Percentiles rank a stretch among this genome's conserved stretches.
Evolutionary conservation across 805 yeast species (phyloP).

Genomic region (Candida tammaniensis): DNA sequence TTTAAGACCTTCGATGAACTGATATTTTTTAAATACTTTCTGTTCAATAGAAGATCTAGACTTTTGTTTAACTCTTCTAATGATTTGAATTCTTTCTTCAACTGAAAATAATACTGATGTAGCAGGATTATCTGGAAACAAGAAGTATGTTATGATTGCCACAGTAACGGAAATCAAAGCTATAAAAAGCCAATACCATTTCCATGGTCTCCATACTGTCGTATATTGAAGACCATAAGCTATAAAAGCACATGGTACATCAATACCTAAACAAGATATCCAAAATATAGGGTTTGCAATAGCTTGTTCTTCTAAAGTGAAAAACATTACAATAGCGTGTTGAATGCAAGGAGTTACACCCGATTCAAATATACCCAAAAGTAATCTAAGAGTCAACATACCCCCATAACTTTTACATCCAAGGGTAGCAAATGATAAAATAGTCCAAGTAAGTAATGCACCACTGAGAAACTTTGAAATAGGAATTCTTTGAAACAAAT

Average conservation of each 20-base stretch:
- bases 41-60: conserved; percentile 36
- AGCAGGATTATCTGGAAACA: conserved; percentile 58
- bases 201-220: conserved; percentile 5
- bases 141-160: conserved; percentile 19
- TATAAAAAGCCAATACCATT: conserved; percentile 30
- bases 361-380: conserved; percentile 26
- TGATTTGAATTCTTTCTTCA: conserved; percentile 52
- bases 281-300: conserved; percentile 54
- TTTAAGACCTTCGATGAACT: conserved; percentile 47
- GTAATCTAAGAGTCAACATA: conserved; percentile 15
- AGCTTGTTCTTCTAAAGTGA: conserved; percentile 45
- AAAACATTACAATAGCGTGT: conserved; percentile 49
- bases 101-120: conserved; percentile 44
- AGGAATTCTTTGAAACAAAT: conserved; percentile 31
- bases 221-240: conserved; percentile 35
- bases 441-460: conserved; percentile 31
- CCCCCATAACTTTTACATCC: conserved; percentile 18
- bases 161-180: conserved; percentile 50
- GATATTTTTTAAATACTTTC: conserved; percentile 44
- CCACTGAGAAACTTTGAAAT: conserved; percentile 30
- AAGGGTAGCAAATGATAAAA: conserved; percentile 27
- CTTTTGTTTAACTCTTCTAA: conserved; percentile 33
- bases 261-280: conserved; percentile 48
- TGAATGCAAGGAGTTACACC: conserved; percentile 31
- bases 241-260: conserved; percentile 53